Base-by-base conservation (phyloP, 2,329 filamentous ascomycete species). In the Myriangium duriaei region DNA sequence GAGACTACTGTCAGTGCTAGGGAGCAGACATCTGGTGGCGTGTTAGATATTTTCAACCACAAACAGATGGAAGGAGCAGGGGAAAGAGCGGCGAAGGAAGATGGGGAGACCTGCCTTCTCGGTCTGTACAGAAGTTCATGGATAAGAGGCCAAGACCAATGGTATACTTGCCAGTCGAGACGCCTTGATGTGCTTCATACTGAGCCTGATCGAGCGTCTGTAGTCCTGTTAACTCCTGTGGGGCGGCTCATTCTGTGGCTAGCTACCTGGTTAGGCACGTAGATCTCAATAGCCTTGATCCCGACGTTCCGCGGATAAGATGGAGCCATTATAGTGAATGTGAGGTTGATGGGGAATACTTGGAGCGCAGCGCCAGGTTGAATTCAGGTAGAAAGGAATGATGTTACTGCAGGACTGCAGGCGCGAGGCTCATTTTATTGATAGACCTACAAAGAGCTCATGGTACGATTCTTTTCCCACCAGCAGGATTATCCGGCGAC, bases 41-140 rank as follows among this genome's bases (percentile, higher is more conserved):
- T 26, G 21, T 7, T 26, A n/a, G 21, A 7, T n/a, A 26, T 7
- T 26, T 26, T 7, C 21, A 26, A 26, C 21, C n/a, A n/a, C n/a
- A 26, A n/a, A n/a, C n/a, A n/a, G n/a, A n/a, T n/a, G n/a, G n/a
- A n/a, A n/a, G n/a, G n/a, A n/a, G n/a, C n/a, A n/a, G n/a, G n/a
- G n/a, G n/a, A n/a, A n/a, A n/a, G n/a, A n/a, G n/a, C n/a, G n/a
- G n/a, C n/a, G n/a, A n/a, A n/a, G n/a, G n/a, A n/a, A n/a, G n/a
- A n/a, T n/a, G n/a, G n/a, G n/a, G n/a, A n/a, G n/a, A n/a, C 21
- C 21, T 68, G 53, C 69, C 67, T 68, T 69, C 66, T 43, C 66
- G 60, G 53, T 69, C 66, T 54, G 68, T 65, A 54, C 66, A 69
- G 57, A 69, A 69, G 58, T 63, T 66, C 66, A 69, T 69, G 54